Evolutionary conservation across 2,329 filamentous ascomycete species (phyloP).

Genomic region (Fusarium oxysporum): DNA sequence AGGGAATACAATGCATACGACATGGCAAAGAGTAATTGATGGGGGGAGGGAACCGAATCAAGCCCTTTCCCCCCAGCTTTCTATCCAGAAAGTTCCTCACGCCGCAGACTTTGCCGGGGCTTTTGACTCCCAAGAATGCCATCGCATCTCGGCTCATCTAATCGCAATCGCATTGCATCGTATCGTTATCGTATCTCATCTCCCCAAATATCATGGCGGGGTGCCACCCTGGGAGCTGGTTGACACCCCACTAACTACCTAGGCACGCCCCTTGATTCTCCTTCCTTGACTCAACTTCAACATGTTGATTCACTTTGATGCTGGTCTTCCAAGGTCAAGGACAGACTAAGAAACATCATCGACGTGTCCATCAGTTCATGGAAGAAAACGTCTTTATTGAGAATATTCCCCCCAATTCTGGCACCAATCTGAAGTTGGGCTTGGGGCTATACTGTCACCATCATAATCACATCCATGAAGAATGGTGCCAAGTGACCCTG

Average conservation of each 20-base stretch:
- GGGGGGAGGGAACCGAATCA: background rate
- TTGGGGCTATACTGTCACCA: background rate
- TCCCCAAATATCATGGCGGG: constrained; percentile 34
- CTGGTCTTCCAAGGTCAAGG: background rate
- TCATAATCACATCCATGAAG: background rate
- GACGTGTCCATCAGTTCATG: background rate
- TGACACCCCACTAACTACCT: constrained; percentile 21
- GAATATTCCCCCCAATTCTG: background rate
- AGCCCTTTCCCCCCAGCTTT: background rate
- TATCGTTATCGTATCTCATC: constrained; percentile 44
- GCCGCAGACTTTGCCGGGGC: background rate
- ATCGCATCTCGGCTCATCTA: constrained; percentile 23
- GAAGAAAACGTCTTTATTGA: background rate
- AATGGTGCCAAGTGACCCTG: constrained; percentile 2
- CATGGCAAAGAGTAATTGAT: background rate
- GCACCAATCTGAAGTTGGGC: background rate
- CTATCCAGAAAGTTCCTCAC: background rate
- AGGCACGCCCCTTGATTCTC: constrained; percentile 20
- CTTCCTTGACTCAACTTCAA: background rate
- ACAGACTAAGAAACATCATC: background rate
- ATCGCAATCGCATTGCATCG: constrained; percentile 44
- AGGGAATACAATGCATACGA: background rate
- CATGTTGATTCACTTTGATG: constrained; percentile 6
- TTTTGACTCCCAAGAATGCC: background rate
- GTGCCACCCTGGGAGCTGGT: constrained; percentile 22